These are phyloP conservation scores for Phytophthora pinifolia DNA, from an alignment of 352 stramenopile species.

Conservation along the genomic window DNA sequence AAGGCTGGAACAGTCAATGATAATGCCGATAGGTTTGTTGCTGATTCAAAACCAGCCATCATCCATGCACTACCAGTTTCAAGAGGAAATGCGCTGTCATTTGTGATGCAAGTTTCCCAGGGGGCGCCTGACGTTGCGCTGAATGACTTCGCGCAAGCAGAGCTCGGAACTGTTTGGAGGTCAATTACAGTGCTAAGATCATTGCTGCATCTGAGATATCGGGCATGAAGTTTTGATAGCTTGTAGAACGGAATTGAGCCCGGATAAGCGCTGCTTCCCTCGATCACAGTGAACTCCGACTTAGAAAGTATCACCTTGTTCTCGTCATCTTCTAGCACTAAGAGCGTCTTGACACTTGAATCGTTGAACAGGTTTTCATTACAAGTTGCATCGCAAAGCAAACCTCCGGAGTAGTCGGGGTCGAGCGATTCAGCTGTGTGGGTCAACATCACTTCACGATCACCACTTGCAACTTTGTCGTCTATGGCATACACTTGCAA, in stretches of 20 bases:
- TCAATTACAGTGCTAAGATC: conserved; percentile 20
- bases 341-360: conserved; percentile 49
- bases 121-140: neutral
- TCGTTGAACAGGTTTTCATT: conserved; percentile 43
- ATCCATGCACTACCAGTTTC: conserved; percentile 54
- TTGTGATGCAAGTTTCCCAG: conserved; percentile 49
- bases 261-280: conserved; percentile 57
- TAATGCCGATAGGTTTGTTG: conserved; percentile 42
- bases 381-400: conserved; percentile 34
- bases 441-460: conserved; percentile 47
- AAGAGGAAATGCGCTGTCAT: conserved; percentile 30
- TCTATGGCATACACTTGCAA: conserved; percentile 46
- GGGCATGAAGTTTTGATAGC: conserved; percentile 21
- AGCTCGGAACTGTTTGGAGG: neutral
- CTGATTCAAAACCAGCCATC: conserved; percentile 44
- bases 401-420: conserved; percentile 40
- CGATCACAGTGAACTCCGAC: conserved; percentile 37
- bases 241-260: conserved; percentile 36
- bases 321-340: conserved; percentile 64
- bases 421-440: conserved; percentile 53
- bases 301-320: conserved; percentile 59
- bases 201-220: conserved; percentile 38
- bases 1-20: conserved; percentile 43
- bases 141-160: conserved; percentile 22
- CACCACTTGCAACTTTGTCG: conserved; percentile 53